Conservation (phyloP, 75 land plant species). For the Cunninghamia lanceolata region DNA sequence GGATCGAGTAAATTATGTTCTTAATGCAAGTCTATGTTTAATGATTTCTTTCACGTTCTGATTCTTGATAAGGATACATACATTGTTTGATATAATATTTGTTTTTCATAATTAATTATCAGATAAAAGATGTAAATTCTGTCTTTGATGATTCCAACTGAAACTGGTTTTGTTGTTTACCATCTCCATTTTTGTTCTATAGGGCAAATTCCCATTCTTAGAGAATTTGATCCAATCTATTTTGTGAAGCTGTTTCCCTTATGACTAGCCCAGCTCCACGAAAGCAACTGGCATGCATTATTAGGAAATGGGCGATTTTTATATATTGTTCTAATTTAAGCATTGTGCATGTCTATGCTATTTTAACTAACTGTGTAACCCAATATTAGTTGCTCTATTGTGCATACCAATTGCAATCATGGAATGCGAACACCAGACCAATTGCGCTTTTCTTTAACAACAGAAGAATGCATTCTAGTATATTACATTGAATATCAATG, state of each 20-base stretch:
- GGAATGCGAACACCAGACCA: background rate
- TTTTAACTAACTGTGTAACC: background rate
- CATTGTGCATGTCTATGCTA: background rate
- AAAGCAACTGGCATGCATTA: background rate
- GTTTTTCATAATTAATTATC: background rate
- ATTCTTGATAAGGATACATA: background rate
- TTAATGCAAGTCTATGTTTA: background rate
- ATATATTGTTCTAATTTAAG: background rate
- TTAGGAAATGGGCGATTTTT: background rate
- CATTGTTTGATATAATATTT: background rate
- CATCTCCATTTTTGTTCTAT: background rate
- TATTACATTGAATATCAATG: background rate
- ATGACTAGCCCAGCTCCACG: too few relatives aligned
- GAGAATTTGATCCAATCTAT: background rate
- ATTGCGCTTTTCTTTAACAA: background rate
- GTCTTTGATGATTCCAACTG: background rate
- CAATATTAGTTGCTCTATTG: background rate
- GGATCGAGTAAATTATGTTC: background rate
- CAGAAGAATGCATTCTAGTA: background rate
- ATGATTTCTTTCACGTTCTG: background rate
- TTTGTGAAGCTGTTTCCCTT: too few relatives aligned
- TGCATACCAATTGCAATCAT: background rate
- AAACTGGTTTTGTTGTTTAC: background rate
- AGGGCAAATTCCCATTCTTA: background rate
- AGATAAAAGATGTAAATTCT: background rate